A percentile compares a stretch with the other conserved stretches of the same genome.
phyloP scores from a whole-genome alignment of 208 protist species.

The Acanthamoeba healyi region DNA sequence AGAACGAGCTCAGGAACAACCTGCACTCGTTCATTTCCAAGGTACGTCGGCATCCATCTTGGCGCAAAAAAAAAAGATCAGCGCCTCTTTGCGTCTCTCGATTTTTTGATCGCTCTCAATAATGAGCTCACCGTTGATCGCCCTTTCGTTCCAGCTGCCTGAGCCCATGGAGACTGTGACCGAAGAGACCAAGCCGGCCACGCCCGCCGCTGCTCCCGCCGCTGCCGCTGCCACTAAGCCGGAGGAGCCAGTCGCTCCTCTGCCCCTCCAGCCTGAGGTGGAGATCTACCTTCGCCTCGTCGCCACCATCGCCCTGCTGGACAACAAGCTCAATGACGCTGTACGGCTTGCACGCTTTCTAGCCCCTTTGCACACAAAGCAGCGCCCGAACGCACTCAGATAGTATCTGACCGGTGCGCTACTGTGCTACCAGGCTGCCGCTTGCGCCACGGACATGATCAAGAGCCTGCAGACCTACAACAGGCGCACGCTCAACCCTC shows the following conservation, averaged over 20 bases:
- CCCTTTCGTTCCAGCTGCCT: not conserved
- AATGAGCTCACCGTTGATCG: not conserved
- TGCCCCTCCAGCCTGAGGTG: conserved; percentile 75
- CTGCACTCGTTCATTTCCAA: not conserved
- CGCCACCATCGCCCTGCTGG: conserved; percentile 82
- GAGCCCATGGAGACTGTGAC: conserved; percentile 35
- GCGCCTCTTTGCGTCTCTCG: too few relatives aligned
- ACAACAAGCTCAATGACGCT: conserved; percentile 77
- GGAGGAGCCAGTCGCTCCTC: not conserved
- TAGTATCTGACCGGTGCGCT: too few relatives aligned
- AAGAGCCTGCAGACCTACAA: conserved; percentile 55
- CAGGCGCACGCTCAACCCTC: conserved; percentile 84
- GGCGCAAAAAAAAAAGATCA: too few relatives aligned
- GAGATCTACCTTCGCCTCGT: conserved; percentile 85
- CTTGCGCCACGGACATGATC: conserved; percentile 44
- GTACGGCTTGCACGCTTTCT: not conserved
- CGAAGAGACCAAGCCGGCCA: not conserved
- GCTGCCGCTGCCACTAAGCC: not conserved
- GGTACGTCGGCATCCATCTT: not conserved
- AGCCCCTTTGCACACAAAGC: too few relatives aligned
- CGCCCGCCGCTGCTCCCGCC: not conserved
- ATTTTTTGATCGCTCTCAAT: too few relatives aligned
- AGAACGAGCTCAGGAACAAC: not conserved
- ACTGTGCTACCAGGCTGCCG: not conserved
- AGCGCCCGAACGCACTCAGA: too few relatives aligned